Percentiles rank a stretch among this genome's conserved stretches.
Conservation (phyloP, 208 protist genomes). For the Trypanosoma platydactyli region DNA sequence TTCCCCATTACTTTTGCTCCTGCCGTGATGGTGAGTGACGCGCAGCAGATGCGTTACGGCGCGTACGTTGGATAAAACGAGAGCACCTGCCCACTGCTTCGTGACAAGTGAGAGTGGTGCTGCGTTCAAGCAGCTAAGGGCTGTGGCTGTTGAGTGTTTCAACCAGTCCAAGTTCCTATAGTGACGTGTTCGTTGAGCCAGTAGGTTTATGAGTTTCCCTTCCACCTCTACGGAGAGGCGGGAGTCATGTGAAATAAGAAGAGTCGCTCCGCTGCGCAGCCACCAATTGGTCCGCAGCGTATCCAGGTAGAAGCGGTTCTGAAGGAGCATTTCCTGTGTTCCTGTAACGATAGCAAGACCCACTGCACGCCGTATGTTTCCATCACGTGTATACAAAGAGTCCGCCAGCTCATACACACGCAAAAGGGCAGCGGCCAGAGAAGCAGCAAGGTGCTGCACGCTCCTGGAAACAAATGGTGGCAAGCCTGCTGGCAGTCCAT, state of each 20-base stretch:
- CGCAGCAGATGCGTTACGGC: constrained; percentile 4
- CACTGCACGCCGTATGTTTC: constrained; percentile 22
- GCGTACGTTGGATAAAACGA: constrained; percentile 24
- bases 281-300: constrained; percentile 30
- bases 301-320: constrained; percentile 25
- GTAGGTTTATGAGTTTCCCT: constrained; percentile 19
- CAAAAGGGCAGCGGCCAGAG: constrained; percentile 11
- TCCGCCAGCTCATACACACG: constrained; percentile 25
- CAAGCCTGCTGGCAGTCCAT: not conserved
- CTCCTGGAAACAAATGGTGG: constrained; percentile 25
- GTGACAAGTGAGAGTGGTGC: constrained; percentile 15
- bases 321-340: constrained; percentile 21
- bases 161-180: constrained; percentile 16
- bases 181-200: constrained; percentile 17
- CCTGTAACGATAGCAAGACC: constrained; percentile 26
- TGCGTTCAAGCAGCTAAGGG: constrained; percentile 10
- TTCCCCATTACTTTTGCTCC: not conserved
- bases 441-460: constrained; percentile 15
- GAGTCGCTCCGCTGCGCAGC: constrained; percentile 19
- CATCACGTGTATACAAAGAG: constrained; percentile 20
- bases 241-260: not conserved
- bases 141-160: constrained; percentile 15
- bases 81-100: constrained; percentile 29
- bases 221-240: constrained; percentile 4
- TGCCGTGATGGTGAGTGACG: no score